phyloP scores from a whole-genome alignment of 768 basidiomycete genomes.

The Tricholoma hemisulphureum region DNA sequence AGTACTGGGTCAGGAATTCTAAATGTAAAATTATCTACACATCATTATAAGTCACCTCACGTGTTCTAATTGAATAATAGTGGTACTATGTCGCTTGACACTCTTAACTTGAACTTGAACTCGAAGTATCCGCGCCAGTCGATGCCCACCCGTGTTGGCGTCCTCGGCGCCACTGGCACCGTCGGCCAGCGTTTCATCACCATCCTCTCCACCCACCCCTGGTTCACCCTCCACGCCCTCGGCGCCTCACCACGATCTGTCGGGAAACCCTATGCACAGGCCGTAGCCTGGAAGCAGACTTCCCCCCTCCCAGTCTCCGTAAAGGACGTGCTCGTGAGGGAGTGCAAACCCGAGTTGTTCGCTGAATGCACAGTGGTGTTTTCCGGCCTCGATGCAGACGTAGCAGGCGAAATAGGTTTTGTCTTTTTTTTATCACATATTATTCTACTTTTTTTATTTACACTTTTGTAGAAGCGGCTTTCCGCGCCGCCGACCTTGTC shows the following conservation, averaged over 20 bases:
- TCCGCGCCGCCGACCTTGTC: slow-evolving; percentile 82
- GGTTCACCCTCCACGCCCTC: slow-evolving; percentile 82
- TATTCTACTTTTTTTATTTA: slow-evolving; percentile 1
- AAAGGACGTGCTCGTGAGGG: slow-evolving; percentile 60
- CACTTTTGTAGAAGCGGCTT: slow-evolving; percentile 74
- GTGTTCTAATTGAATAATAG: too few species aligned
- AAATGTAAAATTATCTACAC: too few species aligned
- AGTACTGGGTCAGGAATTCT: too few species aligned
- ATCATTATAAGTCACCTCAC: too few species aligned
- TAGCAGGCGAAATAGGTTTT: slow-evolving; percentile 91
- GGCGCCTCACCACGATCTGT: slow-evolving; percentile 89
- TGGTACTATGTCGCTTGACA: too few species aligned
- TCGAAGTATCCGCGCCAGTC: slow-evolving; percentile 35
- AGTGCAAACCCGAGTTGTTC: slow-evolving; percentile 79
- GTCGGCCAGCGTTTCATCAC: slow-evolving; percentile 95
- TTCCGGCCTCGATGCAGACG: slow-evolving; percentile 94
- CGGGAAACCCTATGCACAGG: slow-evolving; percentile 73
- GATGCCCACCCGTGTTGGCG: slow-evolving; percentile 55
- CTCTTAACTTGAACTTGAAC: too few species aligned
- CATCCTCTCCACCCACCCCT: slow-evolving; percentile 84
- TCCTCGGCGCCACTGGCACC: slow-evolving; percentile 89
- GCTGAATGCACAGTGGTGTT: slow-evolving; percentile 83
- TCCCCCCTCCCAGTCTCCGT: slow-evolving; percentile 69
- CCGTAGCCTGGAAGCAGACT: slow-evolving; percentile 86
- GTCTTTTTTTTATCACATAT: slow-evolving; percentile 39